Percentiles rank a stretch among this genome's conserved stretches.
phyloP scores from a whole-genome alignment of 306 rosid genomes.

The Medicago arabica region DNA sequence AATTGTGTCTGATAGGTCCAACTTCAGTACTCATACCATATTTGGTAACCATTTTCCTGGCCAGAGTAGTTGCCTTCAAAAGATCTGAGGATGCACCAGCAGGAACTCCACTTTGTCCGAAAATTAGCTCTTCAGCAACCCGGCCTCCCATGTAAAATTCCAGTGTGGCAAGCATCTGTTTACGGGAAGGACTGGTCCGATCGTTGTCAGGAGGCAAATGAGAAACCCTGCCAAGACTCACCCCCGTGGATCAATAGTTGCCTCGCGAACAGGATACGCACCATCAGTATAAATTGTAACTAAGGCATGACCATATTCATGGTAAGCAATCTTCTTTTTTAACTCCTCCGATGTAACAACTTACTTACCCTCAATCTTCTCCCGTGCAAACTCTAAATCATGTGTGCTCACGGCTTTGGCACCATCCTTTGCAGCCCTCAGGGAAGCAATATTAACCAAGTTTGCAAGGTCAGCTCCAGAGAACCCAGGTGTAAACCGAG shows the following conservation, averaged over 20 bases:
- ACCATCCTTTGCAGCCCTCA: conserved; percentile 90
- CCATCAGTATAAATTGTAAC: conserved; percentile 87
- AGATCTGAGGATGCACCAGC: conserved; percentile 79
- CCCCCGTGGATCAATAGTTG: conserved; percentile 88
- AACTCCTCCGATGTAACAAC: conserved; percentile 74
- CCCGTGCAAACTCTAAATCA: conserved; percentile 87
- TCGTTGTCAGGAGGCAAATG: conserved; percentile 71
- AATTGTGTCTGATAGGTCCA: conserved; percentile 75
- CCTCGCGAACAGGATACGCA: conserved; percentile 81
- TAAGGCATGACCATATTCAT: conserved; percentile 91
- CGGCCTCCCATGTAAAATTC: conserved; percentile 90
- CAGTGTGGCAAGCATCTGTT: conserved; percentile 84
- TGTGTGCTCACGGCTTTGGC: conserved; percentile 79
- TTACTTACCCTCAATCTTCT: conserved; percentile 82
- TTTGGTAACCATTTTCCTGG: conserved; percentile 82
- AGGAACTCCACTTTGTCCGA: conserved; percentile 83
- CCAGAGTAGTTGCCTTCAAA: conserved; percentile 65
- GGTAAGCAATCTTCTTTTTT: conserved; percentile 71
- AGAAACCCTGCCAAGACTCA: conserved; percentile 84
- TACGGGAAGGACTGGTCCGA: conserved; percentile 61
- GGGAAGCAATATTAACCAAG: conserved; percentile 82
- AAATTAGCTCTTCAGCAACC: conserved; percentile 89
- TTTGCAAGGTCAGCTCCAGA: conserved; percentile 94
- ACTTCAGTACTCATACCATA: conserved; percentile 87
- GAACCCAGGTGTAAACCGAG: conserved; percentile 83